Evolutionary conservation across 2,329 filamentous ascomycete species (phyloP).

Genomic region (Fusarium sp.): DNA sequence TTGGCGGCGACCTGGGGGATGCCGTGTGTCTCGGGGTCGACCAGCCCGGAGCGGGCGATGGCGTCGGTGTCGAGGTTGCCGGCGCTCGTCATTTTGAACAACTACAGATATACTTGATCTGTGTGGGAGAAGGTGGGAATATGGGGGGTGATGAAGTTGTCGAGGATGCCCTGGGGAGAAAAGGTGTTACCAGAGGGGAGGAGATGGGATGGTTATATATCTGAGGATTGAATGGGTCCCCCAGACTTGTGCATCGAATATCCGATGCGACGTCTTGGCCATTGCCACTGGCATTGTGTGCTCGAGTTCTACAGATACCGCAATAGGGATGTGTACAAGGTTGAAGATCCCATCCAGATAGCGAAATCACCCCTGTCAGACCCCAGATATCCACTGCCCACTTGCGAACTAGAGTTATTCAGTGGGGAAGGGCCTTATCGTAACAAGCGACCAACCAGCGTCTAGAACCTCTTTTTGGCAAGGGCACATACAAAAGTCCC

Average conservation of each 20-base stretch:
- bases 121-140: constrained; percentile 6
- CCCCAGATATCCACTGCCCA: constrained; percentile 18
- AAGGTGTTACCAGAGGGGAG: not conserved
- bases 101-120: not conserved
- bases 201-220: constrained; percentile 33
- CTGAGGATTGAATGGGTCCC: constrained; percentile 18
- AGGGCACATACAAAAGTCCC: constrained; percentile 35
- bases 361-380: constrained; percentile 3
- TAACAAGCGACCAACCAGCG: not conserved
- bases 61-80: constrained; percentile 55
- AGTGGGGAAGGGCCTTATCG: constrained; percentile 34
- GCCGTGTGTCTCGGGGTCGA: constrained; percentile 51
- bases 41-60: constrained; percentile 53
- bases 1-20: constrained; percentile 46
- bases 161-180: constrained; percentile 22
- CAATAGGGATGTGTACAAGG: not conserved
- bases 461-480: not conserved
- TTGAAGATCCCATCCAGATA: constrained; percentile 28
- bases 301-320: not conserved
- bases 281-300: constrained; percentile 16
- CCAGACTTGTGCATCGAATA: constrained; percentile 15
- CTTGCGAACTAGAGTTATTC: constrained; percentile 27
- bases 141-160: constrained; percentile 9
- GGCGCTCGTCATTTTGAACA: constrained; percentile 53
- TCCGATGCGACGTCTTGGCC: constrained; percentile 32